A percentile compares a stretch with the other conserved stretches of the same genome.
Conservation (phyloP, 1,284 basidiomycete genomes). For the Mrakiaceae sp. region DNA sequence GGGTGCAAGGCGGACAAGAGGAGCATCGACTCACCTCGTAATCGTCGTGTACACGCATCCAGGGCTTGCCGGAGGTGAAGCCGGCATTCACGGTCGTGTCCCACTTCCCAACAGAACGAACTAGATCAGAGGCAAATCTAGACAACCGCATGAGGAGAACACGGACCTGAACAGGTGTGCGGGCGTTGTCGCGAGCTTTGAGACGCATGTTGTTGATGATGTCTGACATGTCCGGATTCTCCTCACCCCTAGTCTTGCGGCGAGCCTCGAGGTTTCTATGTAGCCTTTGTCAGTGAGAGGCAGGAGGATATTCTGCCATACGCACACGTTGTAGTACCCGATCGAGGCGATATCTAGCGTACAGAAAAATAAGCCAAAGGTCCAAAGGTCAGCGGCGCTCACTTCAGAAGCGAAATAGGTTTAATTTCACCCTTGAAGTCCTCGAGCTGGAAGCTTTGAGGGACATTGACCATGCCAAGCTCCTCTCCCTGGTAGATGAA, state of each 20-base stretch:
- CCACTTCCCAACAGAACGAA: too few species aligned
- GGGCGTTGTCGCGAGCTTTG: constrained; percentile 13
- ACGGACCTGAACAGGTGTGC: constrained; percentile 11
- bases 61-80: constrained; percentile 16
- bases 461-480: constrained; percentile 57
- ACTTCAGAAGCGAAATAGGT: too few species aligned
- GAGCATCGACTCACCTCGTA: constrained; percentile 12
- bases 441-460: constrained; percentile 22
- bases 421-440: too few species aligned
- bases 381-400: too few species aligned
- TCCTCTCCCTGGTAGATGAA: constrained; percentile 67
- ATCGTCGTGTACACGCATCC: constrained; percentile 18
- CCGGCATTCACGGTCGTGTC: constrained; percentile 8
- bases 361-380: not conserved
- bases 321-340: too few species aligned
- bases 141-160: too few species aligned
- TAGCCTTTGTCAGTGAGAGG: too few species aligned
- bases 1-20: not conserved
- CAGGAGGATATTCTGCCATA: too few species aligned
- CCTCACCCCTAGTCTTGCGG: constrained; percentile 2
- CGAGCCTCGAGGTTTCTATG: too few species aligned
- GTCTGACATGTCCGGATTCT: constrained; percentile 17
- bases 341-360: not conserved
- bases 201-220: constrained; percentile 12
- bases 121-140: not conserved